Percentiles rank a stretch among this genome's conserved stretches.
Evolutionary conservation across 441 rosid species (phyloP).

Genomic region (Sinapis alba): DNA sequence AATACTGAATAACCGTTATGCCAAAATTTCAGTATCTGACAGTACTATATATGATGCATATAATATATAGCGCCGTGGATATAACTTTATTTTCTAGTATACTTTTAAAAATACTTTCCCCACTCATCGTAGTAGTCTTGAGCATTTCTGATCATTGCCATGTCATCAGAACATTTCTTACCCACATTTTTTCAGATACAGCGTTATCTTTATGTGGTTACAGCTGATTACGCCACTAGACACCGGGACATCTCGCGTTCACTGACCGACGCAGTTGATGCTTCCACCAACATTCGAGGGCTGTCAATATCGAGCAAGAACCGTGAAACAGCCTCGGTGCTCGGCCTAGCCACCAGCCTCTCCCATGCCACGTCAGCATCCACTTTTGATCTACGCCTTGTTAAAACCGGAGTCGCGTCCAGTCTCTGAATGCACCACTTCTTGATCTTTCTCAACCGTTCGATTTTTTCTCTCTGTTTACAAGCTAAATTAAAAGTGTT

Average conservation of each 20-base stretch:
- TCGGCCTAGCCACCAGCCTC: slow-evolving; percentile 55
- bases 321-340: slow-evolving; percentile 44
- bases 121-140: slow-evolving; percentile 17
- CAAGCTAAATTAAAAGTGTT: slow-evolving; percentile 60
- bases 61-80: not conserved
- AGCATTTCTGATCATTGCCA: not conserved
- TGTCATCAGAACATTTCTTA: slow-evolving; percentile 2
- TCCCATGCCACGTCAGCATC: slow-evolving; percentile 65
- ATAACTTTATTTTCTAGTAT: slow-evolving; percentile 16
- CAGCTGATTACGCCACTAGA: slow-evolving; percentile 35
- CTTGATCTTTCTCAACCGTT: slow-evolving; percentile 50
- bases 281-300: slow-evolving; percentile 10
- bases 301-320: slow-evolving; percentile 43
- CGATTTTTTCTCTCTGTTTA: slow-evolving; percentile 64
- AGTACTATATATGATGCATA: slow-evolving; percentile 20
- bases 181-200: not conserved
- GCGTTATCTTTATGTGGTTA: not conserved
- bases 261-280: slow-evolving; percentile 4
- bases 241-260: slow-evolving; percentile 39
- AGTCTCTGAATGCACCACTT: slow-evolving; percentile 68
- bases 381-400: slow-evolving; percentile 38
- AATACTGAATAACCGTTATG: slow-evolving; percentile 36
- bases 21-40: slow-evolving; percentile 40
- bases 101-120: not conserved
- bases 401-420: slow-evolving; percentile 66